These are phyloP conservation scores for Penicillium alfredii DNA, from an alignment of 495 filamentous ascomycete species.

Conservation along the genomic window DNA sequence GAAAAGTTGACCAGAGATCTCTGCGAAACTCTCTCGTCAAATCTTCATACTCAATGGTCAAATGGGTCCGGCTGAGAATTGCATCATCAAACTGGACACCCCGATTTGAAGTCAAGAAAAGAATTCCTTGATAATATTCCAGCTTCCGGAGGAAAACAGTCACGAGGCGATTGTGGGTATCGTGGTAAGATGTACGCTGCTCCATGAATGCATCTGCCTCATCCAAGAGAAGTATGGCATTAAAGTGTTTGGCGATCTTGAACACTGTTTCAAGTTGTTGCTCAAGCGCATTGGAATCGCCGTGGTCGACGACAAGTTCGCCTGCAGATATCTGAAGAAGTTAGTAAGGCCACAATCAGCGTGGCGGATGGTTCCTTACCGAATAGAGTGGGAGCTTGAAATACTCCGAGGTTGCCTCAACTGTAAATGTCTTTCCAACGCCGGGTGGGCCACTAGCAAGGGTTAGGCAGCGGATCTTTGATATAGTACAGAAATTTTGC, in stretches of 20 bases:
- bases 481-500: not conserved
- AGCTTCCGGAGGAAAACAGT: conserved; percentile 45
- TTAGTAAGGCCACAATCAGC: conserved; percentile 3
- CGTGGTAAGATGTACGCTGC: not conserved
- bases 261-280: conserved; percentile 17
- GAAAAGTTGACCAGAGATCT: conserved; percentile 9
- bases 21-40: conserved; percentile 12
- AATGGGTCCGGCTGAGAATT: conserved; percentile 42
- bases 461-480: conserved; percentile 9
- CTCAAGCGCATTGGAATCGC: conserved; percentile 16
- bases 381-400: conserved; percentile 26
- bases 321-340: conserved; percentile 18
- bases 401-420: conserved; percentile 26
- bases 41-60: conserved; percentile 14
- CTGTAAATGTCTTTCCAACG: conserved; percentile 32
- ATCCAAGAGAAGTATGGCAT: conserved; percentile 34
- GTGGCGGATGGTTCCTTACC: conserved; percentile 5
- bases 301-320: conserved; percentile 14
- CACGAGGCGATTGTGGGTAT: not conserved
- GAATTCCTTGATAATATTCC: conserved; percentile 49
- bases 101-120: conserved; percentile 49
- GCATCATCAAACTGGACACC: conserved; percentile 40
- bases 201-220: conserved; percentile 44
- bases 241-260: conserved; percentile 25
- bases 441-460: conserved; percentile 24